Base-by-base conservation (phyloP, 768 basidiomycete genomes). In the Amanita muscaria region DNA sequence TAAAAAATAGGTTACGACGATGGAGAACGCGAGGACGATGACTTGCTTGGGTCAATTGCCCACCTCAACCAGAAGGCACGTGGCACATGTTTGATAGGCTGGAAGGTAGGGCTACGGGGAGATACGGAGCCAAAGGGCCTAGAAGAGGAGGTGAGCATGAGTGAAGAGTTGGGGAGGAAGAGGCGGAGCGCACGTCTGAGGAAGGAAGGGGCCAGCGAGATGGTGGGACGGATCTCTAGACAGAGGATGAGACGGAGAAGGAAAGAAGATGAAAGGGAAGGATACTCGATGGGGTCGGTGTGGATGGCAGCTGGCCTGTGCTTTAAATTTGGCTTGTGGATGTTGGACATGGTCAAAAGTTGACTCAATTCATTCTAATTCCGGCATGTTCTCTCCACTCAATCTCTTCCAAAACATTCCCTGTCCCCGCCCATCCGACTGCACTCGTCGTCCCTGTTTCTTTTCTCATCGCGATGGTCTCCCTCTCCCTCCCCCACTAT, bases 41-140 rank as follows among this genome's bases (percentile, higher is more conserved):
- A 69, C 74, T 44, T 40, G 84, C 89, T 59, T 6, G 90, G 89
- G 16, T 84, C 68, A 14, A 83, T 61, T 45, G 81, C 79, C 91
- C 91, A 94, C 52, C 77, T 67, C 70, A 56, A 67, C 61, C 76
- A 75, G 63, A 61, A 52, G 5, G 63, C 59, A 19, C 65, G 54
- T 1, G 34, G 54, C 12, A 42, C 53, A 19, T 44, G 50, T 16
- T 44, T 29, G 2, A 51, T 27, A 40, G 15, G 53, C 49, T 11
- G 72, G 67, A 0, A 70, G 70, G 30, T 53, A 36, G 21, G 58
- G 58, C 24, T 67, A 61, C n/a, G 55, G 11, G 69, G 66, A 11
- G 69, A 64, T 14, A 42, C 47, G 18, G 64, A 59, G 37, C 64
- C 69, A 15, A 71, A 50, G 9, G 73, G 70, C 29, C 72, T 74